Conservation (phyloP, 2,329 filamentous ascomycete genomes). For the Aspergillus luchuensis region DNA sequence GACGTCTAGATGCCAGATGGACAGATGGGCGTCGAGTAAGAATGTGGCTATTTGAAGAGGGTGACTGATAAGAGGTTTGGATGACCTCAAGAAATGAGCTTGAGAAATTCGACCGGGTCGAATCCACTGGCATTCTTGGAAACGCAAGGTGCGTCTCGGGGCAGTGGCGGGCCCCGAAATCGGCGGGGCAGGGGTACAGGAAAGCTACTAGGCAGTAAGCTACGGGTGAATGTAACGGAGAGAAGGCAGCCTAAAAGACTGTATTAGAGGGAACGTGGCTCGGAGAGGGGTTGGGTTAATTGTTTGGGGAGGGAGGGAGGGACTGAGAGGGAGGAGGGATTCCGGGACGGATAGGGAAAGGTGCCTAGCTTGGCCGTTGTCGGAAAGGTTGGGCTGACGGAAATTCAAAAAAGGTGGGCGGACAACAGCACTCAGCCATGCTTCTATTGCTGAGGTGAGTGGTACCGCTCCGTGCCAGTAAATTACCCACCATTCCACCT, state of each 20-base stretch:
- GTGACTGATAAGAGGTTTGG: constrained; percentile 27
- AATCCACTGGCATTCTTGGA: constrained; percentile 19
- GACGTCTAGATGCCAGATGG: not conserved
- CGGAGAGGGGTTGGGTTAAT: constrained; percentile 7
- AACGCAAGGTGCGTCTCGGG: constrained; percentile 21
- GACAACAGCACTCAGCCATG: constrained; percentile 10
- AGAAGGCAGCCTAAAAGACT: not conserved
- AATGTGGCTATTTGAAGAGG: constrained; percentile 10
- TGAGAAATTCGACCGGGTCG: constrained; percentile 22
- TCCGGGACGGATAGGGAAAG: constrained; percentile 24
- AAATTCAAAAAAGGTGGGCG: constrained; percentile 12
- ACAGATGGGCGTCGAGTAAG: constrained; percentile 10
- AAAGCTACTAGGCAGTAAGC: constrained; percentile 4
- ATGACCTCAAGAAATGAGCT: constrained; percentile 33
- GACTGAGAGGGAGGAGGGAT: constrained; percentile 13
- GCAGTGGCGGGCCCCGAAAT: constrained; percentile 28
- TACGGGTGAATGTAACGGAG: constrained; percentile 3
- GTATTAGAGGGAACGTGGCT: not conserved
- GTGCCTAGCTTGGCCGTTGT: constrained; percentile 34
- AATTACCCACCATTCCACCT: constrained; percentile 18
- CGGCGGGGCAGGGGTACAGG: constrained; percentile 23
- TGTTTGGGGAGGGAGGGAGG: constrained; percentile 15
- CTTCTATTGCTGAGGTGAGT: not conserved
- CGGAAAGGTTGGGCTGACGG: constrained; percentile 25
- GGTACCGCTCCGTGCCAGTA: constrained; percentile 28